A percentile compares a stretch with the other conserved stretches of the same genome.
These are phyloP conservation scores for Centrapalus pauciflorus DNA, from an alignment of 129 eudicot species.

Conservation along the genomic window DNA sequence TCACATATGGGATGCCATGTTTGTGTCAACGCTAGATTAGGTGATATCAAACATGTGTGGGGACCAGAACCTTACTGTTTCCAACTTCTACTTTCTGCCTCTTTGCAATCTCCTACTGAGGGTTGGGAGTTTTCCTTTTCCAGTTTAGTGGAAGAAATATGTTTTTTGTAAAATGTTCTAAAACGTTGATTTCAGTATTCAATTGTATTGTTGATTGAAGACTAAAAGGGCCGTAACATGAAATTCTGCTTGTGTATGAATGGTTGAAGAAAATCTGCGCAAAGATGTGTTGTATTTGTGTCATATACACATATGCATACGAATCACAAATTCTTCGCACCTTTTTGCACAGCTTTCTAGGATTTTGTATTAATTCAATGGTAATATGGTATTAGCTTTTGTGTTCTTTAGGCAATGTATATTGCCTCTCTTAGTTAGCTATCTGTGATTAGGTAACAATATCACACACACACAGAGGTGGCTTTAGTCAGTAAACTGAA, in stretches of 20 bases:
- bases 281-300: no score
- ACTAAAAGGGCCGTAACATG: background rate
- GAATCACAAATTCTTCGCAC: no score
- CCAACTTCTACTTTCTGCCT: no score
- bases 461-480: no score
- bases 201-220: background rate
- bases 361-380: background rate
- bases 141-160: background rate
- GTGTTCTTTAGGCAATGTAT: no score
- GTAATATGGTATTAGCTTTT: no score
- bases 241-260: background rate
- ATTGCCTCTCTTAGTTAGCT: no score
- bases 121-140: background rate
- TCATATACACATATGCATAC: background rate
- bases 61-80: no score
- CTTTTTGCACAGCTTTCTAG: no score
- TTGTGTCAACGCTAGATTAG: background rate
- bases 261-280: background rate
- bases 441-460: no score
- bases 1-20: background rate
- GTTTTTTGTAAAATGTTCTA: background rate
- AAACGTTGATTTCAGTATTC: background rate
- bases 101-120: background rate
- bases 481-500: background rate
- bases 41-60: background rate